A percentile compares a stretch with the other conserved stretches of the same genome.
phyloP scores from a whole-genome alignment of 495 filamentous ascomycete genomes.

The Hypoxylon fuscum region DNA sequence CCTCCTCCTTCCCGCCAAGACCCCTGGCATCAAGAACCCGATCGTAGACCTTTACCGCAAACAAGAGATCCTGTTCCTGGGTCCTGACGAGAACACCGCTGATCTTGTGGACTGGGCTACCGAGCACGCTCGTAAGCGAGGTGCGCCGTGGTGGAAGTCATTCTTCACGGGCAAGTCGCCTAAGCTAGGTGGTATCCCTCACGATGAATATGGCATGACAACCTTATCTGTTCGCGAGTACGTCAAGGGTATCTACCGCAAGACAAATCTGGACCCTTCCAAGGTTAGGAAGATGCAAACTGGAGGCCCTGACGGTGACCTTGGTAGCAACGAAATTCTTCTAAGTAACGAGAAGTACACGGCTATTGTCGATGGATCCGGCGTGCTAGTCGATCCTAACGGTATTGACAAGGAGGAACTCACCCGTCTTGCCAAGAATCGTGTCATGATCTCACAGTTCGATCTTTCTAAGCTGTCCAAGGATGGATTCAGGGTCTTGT shows the following conservation, averaged over 20 bases:
- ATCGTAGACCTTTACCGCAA: constrained; percentile 95
- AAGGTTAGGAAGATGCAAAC: constrained; percentile 93
- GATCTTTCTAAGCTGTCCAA: constrained; percentile 85
- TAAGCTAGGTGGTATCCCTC: constrained; percentile 93
- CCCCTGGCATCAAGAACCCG: constrained; percentile 97
- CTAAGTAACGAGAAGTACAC: constrained; percentile 95
- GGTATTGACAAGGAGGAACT: constrained; percentile 88
- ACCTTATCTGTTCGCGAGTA: constrained; percentile 96
- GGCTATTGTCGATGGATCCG: constrained; percentile 91
- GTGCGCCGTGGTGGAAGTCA: constrained; percentile 99
- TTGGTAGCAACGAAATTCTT: constrained; percentile 97
- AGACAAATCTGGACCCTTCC: constrained; percentile 84
- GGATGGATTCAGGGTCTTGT: constrained; percentile 89
- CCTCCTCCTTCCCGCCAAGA: constrained; percentile 85
- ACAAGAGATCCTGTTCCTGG: constrained; percentile 97
- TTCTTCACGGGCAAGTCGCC: constrained; percentile 99
- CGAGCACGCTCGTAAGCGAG: constrained; percentile 85
- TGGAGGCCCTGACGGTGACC: constrained; percentile 94
- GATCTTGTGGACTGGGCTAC: constrained; percentile 98
- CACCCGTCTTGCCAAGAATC: constrained; percentile 81
- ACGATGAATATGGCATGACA: constrained; percentile 97
- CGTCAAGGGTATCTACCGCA: constrained; percentile 95
- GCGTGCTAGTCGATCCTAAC: constrained; percentile 91
- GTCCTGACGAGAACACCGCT: constrained; percentile 97
- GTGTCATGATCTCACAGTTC: constrained; percentile 89